Percentiles rank a stretch among this genome's conserved stretches.
Conservation (phyloP, 768 basidiomycete genomes). For the Suillus spraguei region DNA sequence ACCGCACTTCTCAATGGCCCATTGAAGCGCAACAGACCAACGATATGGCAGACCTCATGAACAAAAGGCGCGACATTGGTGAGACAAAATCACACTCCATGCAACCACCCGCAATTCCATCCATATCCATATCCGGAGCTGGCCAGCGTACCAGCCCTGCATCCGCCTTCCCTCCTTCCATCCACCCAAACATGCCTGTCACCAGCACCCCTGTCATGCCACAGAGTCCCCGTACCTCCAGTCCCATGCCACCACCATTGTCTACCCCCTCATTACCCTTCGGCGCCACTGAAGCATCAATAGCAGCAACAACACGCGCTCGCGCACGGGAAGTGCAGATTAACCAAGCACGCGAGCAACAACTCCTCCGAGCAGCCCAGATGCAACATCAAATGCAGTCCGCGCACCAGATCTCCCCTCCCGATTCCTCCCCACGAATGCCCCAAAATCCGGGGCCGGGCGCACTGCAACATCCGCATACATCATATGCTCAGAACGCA, state of each 20-base stretch:
- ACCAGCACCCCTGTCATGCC: slow-evolving; percentile 21
- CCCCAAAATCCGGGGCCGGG: slow-evolving; percentile 19
- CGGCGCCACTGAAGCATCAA: slow-evolving; percentile 36
- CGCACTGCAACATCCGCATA: slow-evolving; percentile 22
- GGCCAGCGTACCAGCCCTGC: slow-evolving; percentile 26
- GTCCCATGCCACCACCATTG: slow-evolving; percentile 33
- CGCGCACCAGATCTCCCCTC: slow-evolving; percentile 47
- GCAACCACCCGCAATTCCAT: slow-evolving; percentile 41
- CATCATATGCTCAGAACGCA: slow-evolving; percentile 34
- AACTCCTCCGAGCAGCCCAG: slow-evolving; percentile 35
- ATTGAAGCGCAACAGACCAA: slow-evolving; percentile 67
- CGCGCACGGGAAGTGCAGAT: slow-evolving; percentile 39
- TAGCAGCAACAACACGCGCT: slow-evolving; percentile 33
- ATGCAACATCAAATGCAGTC: slow-evolving; percentile 35
- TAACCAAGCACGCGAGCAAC: slow-evolving; percentile 37
- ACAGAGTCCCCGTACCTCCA: slow-evolving; percentile 37
- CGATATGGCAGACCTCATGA: slow-evolving; percentile 46
- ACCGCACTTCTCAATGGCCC: slow-evolving; percentile 26
- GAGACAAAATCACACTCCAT: slow-evolving; percentile 53
- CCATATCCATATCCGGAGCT: slow-evolving; percentile 28
- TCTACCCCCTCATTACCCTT: slow-evolving; percentile 34
- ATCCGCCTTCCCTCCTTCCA: slow-evolving; percentile 22
- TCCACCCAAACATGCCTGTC: slow-evolving; percentile 20
- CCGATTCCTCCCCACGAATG: slow-evolving; percentile 29
- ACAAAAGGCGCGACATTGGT: slow-evolving; percentile 73